These are phyloP conservation scores for Rutstroemia sp. DNA, from an alignment of 2,329 filamentous ascomycete genomes.

Conservation along the genomic window DNA sequence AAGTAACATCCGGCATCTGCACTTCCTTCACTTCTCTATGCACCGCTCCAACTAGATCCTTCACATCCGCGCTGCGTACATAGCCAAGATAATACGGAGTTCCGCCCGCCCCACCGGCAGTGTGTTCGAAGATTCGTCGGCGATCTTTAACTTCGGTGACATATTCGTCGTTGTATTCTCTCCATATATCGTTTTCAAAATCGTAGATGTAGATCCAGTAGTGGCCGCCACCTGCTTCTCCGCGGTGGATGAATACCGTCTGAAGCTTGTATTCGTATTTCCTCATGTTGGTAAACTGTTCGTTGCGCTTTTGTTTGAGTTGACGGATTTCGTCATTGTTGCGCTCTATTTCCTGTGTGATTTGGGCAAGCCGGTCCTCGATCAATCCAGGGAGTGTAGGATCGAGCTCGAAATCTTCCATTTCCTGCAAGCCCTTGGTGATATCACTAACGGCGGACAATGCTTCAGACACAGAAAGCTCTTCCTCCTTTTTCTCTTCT, in stretches of 20 bases:
- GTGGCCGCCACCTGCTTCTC: slow-evolving; percentile 66
- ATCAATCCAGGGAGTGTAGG: slow-evolving; percentile 35
- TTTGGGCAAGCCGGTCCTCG: slow-evolving; percentile 36
- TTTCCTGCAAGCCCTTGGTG: slow-evolving; percentile 37
- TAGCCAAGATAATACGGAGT: slow-evolving; percentile 83
- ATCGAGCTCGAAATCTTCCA: slow-evolving; percentile 36
- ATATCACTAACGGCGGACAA: slow-evolving; percentile 31
- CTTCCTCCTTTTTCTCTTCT: slow-evolving; percentile 11
- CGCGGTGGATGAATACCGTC: slow-evolving; percentile 87
- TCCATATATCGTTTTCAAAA: slow-evolving; percentile 74
- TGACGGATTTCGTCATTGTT: slow-evolving; percentile 41
- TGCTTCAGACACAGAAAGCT: slow-evolving; percentile 24
- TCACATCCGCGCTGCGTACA: slow-evolving; percentile 59
- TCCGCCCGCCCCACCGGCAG: slow-evolving; percentile 53
- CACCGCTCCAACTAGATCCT: slow-evolving; percentile 51
- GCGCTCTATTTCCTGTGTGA: slow-evolving; percentile 38
- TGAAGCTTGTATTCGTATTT: slow-evolving; percentile 74
- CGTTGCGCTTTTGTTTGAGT: slow-evolving; percentile 32
- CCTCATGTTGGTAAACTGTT: slow-evolving; percentile 56
- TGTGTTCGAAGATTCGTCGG: slow-evolving; percentile 59
- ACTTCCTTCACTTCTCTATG: slow-evolving; percentile 33
- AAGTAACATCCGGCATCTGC: slow-evolving; percentile 8
- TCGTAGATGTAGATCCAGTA: slow-evolving; percentile 95
- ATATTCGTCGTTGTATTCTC: slow-evolving; percentile 85
- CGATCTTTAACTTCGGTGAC: slow-evolving; percentile 63